Evolutionary conservation across 2,329 filamentous ascomycete species (phyloP).

Genomic region (Diplodia corticola): DNA sequence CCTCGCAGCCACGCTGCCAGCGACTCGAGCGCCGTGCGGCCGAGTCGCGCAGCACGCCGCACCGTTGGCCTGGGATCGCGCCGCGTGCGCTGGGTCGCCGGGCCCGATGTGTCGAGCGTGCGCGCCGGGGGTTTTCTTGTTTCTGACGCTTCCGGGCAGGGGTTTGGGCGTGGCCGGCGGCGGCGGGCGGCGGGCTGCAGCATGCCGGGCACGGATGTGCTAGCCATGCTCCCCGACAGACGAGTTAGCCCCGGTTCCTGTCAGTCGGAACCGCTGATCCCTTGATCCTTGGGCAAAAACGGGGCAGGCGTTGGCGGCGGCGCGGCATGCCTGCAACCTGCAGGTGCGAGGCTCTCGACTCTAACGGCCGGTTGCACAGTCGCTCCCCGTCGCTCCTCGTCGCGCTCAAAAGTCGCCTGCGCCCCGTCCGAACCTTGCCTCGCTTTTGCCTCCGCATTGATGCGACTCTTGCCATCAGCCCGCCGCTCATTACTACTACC

Average conservation of each 20-base stretch:
- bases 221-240: constrained; percentile 15
- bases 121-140: constrained; percentile 9
- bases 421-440: constrained; percentile 13
- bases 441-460: constrained; percentile 19
- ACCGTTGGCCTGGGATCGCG: background rate
- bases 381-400: background rate
- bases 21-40: background rate
- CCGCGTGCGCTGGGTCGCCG: background rate
- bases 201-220: constrained; percentile 7
- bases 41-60: constrained; percentile 5
- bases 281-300: constrained; percentile 19
- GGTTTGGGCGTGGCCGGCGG: background rate
- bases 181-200: constrained; percentile 8
- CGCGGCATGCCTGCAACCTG: constrained; percentile 6
- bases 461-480: constrained; percentile 12
- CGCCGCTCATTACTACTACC: constrained; percentile 10
- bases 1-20: constrained; percentile 16
- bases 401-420: constrained; percentile 13
- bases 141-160: constrained; percentile 1
- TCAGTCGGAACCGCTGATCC: constrained; percentile 16
- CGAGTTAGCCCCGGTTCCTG: constrained; percentile 10
- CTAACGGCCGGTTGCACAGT: constrained; percentile 19
- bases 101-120: background rate
- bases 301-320: constrained; percentile 16
- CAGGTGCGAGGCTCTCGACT: constrained; percentile 16